Conservation (phyloP, 441 rosid species). For the Raphanus hybrid region DNA sequence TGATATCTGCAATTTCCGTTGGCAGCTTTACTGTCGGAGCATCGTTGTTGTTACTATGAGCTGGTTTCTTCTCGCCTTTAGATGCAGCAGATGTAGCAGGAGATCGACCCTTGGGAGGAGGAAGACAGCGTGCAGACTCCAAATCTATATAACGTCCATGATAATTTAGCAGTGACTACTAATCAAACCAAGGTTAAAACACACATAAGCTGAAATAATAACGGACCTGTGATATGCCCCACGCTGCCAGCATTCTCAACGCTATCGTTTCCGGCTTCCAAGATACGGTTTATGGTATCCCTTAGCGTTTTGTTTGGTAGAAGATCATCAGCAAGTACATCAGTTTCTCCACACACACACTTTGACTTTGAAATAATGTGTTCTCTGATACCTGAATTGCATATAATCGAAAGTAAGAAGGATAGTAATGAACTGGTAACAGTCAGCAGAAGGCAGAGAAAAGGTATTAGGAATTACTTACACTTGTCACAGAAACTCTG, state of each 20-base stretch:
- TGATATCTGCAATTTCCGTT: slow-evolving; percentile 51
- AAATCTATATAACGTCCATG: slow-evolving; percentile 57
- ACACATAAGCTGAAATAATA: slow-evolving; percentile 19
- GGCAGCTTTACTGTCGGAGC: slow-evolving; percentile 49
- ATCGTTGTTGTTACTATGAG: slow-evolving; percentile 46
- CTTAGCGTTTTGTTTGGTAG: slow-evolving; percentile 96
- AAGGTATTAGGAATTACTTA: slow-evolving; percentile 43
- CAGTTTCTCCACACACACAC: slow-evolving; percentile 92
- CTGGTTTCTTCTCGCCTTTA: slow-evolving; percentile 68
- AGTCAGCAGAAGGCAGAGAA: neutral
- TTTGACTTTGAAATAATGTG: slow-evolving; percentile 75
- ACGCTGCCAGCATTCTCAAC: slow-evolving; percentile 89
- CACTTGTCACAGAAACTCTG: slow-evolving; percentile 90
- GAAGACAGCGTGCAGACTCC: slow-evolving; percentile 91
- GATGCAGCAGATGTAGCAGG: slow-evolving; percentile 88
- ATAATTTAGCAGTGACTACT: slow-evolving; percentile 17
- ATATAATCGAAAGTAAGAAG: slow-evolving; percentile 20
- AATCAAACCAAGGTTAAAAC: slow-evolving; percentile 1
- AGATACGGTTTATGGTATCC: slow-evolving; percentile 91
- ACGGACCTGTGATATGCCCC: slow-evolving; percentile 87
- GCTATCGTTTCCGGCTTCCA: slow-evolving; percentile 95
- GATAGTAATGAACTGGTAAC: slow-evolving; percentile 12
- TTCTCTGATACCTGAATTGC: slow-evolving; percentile 83
- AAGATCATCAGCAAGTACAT: slow-evolving; percentile 95
- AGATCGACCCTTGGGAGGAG: slow-evolving; percentile 79